Percentiles rank a stretch among this genome's conserved stretches.
phyloP scores from a whole-genome alignment of 148 eudicot species.

The Cornus controversa region DNA sequence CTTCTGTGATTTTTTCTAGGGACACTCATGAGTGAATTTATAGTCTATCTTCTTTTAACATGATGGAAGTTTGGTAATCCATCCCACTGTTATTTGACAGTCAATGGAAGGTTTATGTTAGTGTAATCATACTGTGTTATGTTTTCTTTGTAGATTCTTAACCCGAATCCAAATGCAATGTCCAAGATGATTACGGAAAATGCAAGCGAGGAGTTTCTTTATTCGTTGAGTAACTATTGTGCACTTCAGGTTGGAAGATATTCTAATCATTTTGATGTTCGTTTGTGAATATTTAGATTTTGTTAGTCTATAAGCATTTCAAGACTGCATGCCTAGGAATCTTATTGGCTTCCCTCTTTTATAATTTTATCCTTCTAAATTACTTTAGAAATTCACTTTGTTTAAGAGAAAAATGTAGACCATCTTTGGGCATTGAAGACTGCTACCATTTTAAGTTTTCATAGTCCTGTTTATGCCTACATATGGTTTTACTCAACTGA shows the following conservation, averaged over 20 bases:
- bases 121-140: neutral
- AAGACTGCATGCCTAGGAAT: neutral
- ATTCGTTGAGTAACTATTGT: constrained; percentile 93
- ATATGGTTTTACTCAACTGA: neutral
- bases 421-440: neutral
- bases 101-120: neutral
- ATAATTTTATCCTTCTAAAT: neutral
- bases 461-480: neutral
- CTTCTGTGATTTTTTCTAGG: neutral
- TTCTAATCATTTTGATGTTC: constrained; percentile 9
- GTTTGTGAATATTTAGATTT: neutral
- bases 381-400: neutral
- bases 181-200: constrained; percentile 93
- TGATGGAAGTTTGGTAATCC: neutral
- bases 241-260: constrained; percentile 87
- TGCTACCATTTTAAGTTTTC: neutral
- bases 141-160: constrained; percentile 68
- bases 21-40: neutral
- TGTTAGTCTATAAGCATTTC: neutral
- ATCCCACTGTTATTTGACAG: neutral
- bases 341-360: neutral
- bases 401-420: neutral
- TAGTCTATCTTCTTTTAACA: neutral
- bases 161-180: constrained; percentile 99
- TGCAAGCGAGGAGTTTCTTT: constrained; percentile 93